Evolutionary conservation across 2,329 filamentous ascomycete genomes (phyloP), one percentile per base, ranked within the genome.

Genomic region (Calonectria fujianensis): DNA sequence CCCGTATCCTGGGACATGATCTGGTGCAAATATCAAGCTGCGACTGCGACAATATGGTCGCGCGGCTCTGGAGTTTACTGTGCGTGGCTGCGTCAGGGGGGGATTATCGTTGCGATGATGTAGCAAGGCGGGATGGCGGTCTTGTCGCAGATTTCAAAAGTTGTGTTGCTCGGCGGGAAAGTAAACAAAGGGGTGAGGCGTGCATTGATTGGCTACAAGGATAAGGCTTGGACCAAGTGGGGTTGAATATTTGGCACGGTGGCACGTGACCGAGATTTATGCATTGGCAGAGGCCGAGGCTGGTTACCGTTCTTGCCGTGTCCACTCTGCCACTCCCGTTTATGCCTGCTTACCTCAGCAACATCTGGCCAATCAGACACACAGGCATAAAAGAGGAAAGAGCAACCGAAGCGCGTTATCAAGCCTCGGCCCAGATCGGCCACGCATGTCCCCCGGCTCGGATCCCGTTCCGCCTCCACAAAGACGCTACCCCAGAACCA

Each of bases 1-100:
- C 94, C 94, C 75, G 93, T 92, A 82, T 97, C 95, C 87, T 97
- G 95, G 87, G 95, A 95, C 95, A 97, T 97, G 82, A 72, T 81
- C 70, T 69, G 67, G 45, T 14, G 52, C 52, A 59, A 74, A 32
- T 48, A 52, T 63, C 64, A 70, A 35, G 48, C 74, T 65, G 78
- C 80, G 79, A 78, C 65, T 54, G 74, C 69, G 72, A 76, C 72
- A 54, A 39, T 63, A 54, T 31, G 35, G 51, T 72, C 73, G 77
- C 74, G 77, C 77, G 64, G 57, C 50, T 24, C 41, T 63, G 57
- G 48, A 45, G 66, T 63, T 41, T 67, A 61, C 69, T 9, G 70
- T 71, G 31, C 27, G 67, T 24, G 2, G 32, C 24, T 73, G 63
- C 75, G 24, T 29, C n/a, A 24, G 51, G n/a, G 35, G 54, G 11